Evolutionary conservation across 306 rosid genomes (phyloP), one percentile per base, ranked within the genome.

Genomic region (Gillenia trifoliata): DNA sequence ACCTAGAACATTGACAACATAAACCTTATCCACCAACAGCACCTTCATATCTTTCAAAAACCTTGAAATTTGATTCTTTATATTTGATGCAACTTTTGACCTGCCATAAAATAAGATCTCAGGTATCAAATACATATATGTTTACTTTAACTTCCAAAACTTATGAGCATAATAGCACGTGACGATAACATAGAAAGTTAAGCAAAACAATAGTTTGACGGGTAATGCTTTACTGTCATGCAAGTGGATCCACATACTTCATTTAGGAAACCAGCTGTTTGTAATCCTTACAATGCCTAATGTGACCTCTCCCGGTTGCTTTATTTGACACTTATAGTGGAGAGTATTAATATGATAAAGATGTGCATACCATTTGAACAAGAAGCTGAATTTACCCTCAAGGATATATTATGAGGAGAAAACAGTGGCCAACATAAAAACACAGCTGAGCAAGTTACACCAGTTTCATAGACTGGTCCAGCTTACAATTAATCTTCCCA

Each of bases 1-100:
- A 93, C 98, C 98, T 78, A 93, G 72, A 79, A 88, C 92, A 63
- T 85, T 88, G 70, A 85, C 65, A 28, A 93, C 85, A 77, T 82
- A 91, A 78, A 93, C 93, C 87, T 84, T 85, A 34, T 93, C 73
- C 77, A 73, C 77, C 84, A 85, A 77, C 72, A 91, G 98, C 25
- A 10, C 87, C 85, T 85, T 89, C 89, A 88, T 40, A 66, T 93
- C 98, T 41, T 70, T 85, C 75, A 70, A 9, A 83, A 88, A 91
- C 59, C 72, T 83, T 72, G 78, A 80, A 69, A 86, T 30, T 47
- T 79, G 84, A 71, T 61, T 78, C 64, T 31, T 63, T 5, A 70
- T 41, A 57, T 59, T 77, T 29, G 78, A 52, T 23, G 56, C 59
- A 62, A 72, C 36, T 29, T 80, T 80, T 10, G 71, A 61, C 82